Conservation (phyloP, 2,329 filamentous ascomycete species). For the Microcera coccophila region DNA sequence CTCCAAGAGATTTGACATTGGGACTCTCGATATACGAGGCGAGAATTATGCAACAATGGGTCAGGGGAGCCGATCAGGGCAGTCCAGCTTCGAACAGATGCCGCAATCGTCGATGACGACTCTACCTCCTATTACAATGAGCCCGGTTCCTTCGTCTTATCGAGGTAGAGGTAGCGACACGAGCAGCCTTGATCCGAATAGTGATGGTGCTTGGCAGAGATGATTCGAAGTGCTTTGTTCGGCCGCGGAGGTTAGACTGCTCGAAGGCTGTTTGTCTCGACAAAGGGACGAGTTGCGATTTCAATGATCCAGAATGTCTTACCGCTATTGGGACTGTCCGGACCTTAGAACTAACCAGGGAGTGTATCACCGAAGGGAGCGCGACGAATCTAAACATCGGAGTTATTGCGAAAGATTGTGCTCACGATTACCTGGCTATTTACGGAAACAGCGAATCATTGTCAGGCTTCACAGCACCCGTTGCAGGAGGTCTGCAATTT, state of each 20-base stretch:
- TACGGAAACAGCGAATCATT: too few species aligned
- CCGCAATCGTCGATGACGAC: background rate
- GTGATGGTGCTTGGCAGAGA: background rate
- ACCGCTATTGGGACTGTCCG: too few species aligned
- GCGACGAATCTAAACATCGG: too few species aligned
- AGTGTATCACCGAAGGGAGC: too few species aligned
- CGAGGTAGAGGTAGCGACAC: background rate
- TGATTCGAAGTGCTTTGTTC: background rate
- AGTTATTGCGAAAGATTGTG: too few species aligned
- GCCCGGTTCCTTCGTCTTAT: background rate
- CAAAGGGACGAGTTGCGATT: too few species aligned
- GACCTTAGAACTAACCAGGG: too few species aligned
- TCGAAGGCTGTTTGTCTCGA: too few species aligned
- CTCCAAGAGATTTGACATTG: constrained; percentile 60
- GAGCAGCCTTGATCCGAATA: background rate
- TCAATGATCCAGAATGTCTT: too few species aligned
- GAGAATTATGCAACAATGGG: constrained; percentile 23
- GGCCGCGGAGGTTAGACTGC: background rate
- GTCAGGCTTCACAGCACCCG: too few species aligned
- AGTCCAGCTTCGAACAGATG: constrained; percentile 5
- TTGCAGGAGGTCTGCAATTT: too few species aligned
- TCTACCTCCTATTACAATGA: background rate
- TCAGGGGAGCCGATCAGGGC: constrained; percentile 16
- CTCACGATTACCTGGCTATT: too few species aligned
- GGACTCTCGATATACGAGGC: constrained; percentile 45